phyloP scores from a whole-genome alignment of 78 protist genomes.

The Dictyostelium brefeldianum region DNA sequence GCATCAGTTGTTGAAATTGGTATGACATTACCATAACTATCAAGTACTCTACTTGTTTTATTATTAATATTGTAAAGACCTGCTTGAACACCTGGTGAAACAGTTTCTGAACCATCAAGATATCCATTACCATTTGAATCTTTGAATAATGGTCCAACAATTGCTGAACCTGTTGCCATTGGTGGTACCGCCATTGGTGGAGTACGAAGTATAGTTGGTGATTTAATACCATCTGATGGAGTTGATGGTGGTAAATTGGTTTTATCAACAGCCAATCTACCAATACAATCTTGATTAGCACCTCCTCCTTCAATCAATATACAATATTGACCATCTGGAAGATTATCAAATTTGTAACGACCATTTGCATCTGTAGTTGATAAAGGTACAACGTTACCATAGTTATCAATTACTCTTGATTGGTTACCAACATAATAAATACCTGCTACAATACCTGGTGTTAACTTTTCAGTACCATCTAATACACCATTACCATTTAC shows the following conservation, averaged over 20 bases:
- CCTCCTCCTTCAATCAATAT: not conserved
- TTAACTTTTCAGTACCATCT: not conserved
- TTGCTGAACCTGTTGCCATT: not conserved
- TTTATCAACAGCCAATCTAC: not conserved
- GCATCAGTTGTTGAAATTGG: not conserved
- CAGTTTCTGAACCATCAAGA: not conserved
- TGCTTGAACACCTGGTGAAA: not conserved
- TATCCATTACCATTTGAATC: not conserved
- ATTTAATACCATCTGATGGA: not conserved
- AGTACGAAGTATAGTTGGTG: not conserved
- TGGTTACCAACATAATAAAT: not conserved
- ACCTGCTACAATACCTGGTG: not conserved
- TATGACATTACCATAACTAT: not conserved
- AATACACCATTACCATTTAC: constrained; percentile 20
- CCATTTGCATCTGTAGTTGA: not conserved
- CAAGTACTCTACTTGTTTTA: not conserved
- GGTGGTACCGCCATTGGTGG: not conserved
- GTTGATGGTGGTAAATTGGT: not conserved
- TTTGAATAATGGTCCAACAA: not conserved
- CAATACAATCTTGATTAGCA: constrained; percentile 23
- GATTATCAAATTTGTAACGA: constrained; percentile 8
- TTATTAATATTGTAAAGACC: not conserved
- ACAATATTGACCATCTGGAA: constrained; percentile 10
- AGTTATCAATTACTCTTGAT: not conserved
- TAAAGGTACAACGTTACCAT: not conserved